These are phyloP conservation scores for Ricinus communis DNA, from an alignment of 345 rosid species.

Conservation along the genomic window DNA sequence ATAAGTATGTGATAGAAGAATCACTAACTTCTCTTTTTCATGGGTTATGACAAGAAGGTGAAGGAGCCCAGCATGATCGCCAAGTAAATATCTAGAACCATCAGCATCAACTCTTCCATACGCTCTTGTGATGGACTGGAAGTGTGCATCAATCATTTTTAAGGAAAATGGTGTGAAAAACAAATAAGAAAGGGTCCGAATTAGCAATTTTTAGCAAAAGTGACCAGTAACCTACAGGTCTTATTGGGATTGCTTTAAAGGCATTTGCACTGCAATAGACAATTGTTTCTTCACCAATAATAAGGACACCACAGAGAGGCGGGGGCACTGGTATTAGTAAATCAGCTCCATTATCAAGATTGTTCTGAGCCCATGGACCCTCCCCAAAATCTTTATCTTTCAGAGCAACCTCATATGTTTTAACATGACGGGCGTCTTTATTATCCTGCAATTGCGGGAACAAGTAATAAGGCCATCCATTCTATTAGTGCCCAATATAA, in stretches of 20 bases:
- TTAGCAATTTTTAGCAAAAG: neutral
- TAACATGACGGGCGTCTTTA: conserved; percentile 96
- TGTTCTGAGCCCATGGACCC: conserved; percentile 97
- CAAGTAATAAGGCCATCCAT: conserved; percentile 12
- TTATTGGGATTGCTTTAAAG: conserved; percentile 75
- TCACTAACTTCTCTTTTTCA: conserved; percentile 84
- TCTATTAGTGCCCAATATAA: neutral
- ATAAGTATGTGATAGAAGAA: neutral
- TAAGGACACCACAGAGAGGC: conserved; percentile 97
- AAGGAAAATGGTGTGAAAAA: conserved; percentile 15
- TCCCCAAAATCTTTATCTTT: conserved; percentile 95
- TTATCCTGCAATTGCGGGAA: conserved; percentile 61
- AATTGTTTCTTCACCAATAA: conserved; percentile 92
- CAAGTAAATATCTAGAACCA: conserved; percentile 92
- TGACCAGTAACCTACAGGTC: conserved; percentile 57
- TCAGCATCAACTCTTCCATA: conserved; percentile 96
- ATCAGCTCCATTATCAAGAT: conserved; percentile 92
- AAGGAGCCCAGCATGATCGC: conserved; percentile 87
- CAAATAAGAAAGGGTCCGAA: conserved; percentile 7
- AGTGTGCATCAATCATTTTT: conserved; percentile 16
- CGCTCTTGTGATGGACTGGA: conserved; percentile 81
- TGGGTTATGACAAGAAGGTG: conserved; percentile 90
- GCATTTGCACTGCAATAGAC: conserved; percentile 89
- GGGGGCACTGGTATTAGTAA: conserved; percentile 92
- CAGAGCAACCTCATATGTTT: conserved; percentile 89